phyloP scores from a whole-genome alignment of 2,329 filamentous ascomycete species.

The Orbilia blumenaviensis region DNA sequence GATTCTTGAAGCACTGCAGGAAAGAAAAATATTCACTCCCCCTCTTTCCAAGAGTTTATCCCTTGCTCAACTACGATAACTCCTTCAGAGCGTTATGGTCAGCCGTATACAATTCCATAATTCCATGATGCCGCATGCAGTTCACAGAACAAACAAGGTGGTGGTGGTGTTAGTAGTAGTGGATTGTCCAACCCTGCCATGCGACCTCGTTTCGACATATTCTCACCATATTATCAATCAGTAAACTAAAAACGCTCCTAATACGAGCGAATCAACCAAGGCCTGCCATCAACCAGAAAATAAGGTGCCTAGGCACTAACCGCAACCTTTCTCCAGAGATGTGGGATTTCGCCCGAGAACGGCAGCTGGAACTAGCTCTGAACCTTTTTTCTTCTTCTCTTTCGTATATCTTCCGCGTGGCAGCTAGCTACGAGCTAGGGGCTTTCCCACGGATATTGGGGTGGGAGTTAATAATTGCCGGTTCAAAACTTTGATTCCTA shows the following conservation, averaged over 20 bases:
- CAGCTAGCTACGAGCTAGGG: neutral
- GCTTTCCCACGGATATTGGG: constrained; percentile 27
- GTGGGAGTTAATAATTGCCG: constrained; percentile 27
- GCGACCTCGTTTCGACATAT: constrained; percentile 13
- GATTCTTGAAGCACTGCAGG: neutral
- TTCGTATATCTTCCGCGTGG: neutral
- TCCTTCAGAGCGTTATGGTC: constrained; percentile 14
- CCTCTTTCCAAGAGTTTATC: constrained; percentile 25
- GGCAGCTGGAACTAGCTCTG: constrained; percentile 10
- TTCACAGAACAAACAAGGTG: constrained; percentile 19
- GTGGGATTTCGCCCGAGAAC: constrained; percentile 25
- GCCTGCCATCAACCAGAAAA: constrained; percentile 14
- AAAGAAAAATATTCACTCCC: constrained; percentile 36
- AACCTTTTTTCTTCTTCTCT: constrained; percentile 5
- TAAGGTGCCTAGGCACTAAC: constrained; percentile 43
- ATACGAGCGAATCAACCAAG: constrained; percentile 26
- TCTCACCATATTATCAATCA: constrained; percentile 29
- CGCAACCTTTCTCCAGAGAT: constrained; percentile 5
- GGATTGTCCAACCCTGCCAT: constrained; percentile 21
- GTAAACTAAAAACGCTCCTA: constrained; percentile 8
- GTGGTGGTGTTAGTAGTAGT: neutral
- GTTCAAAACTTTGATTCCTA: constrained; percentile 23
- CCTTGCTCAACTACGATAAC: neutral
- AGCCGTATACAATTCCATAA: constrained; percentile 3
- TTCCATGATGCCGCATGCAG: constrained; percentile 2